Evolutionary conservation across 495 filamentous ascomycete genomes (phyloP), one percentile per base, ranked within the genome.

Genomic region (Trichoderma reesei): DNA sequence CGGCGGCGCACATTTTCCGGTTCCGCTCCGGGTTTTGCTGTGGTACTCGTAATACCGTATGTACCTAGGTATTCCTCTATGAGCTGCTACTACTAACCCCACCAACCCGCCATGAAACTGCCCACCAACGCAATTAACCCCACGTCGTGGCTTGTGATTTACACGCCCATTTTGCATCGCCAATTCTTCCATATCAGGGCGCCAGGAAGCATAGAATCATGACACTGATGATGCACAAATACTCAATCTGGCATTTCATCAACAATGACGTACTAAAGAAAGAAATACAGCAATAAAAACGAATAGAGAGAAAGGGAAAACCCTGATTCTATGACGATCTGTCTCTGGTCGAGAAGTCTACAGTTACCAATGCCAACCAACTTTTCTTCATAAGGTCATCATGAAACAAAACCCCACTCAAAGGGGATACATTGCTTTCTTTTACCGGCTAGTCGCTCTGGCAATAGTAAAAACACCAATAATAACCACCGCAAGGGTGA

Each of bases 401-500:
- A 63, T 44, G 41, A n/a, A 42, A 41, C 11, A 31, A 39, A 41
- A 38, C 34, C 8, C 33, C 18, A 39, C 59, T 16, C 59, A 26
- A 26, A 18, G 36, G 59, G 51, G 59, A 61, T 39, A n/a, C 59
- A 31, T 13, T 60, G 39, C 38, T 16, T 18, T 65, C 54, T 18
- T 61, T 81, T 76, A 92, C 71, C 87, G 81, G 65, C 82, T 86
- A 26, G 84, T 88, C 48, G 86, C 78, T 63, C 94, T 86, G 64
- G 91, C 88, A 68, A 98, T 81, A n/a, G 90, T 83, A 79, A 98
- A 98, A 26, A 97, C 93, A 60, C 88, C 91, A 18, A 90, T 83
- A 77, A 99, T 96, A 26, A 96, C 92, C 20, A 94, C 91, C 8
- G 94, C 95, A 68, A 99, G 75, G 11, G 91, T 91, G n/a, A 91